Evolutionary conservation across 2,329 filamentous ascomycete species (phyloP).

Genomic region (Sporothrix variecibatus): DNA sequence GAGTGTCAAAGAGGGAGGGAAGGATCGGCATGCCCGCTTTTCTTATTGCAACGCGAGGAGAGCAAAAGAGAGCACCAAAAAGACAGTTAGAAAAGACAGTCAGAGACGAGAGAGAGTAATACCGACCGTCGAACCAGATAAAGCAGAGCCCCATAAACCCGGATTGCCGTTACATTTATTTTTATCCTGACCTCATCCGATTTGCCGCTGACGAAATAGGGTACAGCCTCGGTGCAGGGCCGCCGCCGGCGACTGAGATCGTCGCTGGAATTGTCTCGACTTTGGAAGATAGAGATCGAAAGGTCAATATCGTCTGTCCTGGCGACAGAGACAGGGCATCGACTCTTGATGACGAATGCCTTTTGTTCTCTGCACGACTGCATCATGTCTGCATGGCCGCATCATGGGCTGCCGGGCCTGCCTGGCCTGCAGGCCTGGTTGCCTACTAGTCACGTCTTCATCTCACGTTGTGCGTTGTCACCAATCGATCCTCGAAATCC

Average conservation of each 20-base stretch:
- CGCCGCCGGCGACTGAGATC: neutral
- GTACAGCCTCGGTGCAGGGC: constrained; percentile 3
- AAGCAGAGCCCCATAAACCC: neutral
- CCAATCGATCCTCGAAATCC: neutral
- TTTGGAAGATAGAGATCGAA: neutral
- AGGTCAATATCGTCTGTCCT: neutral
- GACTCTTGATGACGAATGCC: neutral
- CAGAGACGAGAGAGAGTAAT: neutral
- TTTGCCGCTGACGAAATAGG: constrained; percentile 20
- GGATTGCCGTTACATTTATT: constrained; percentile 19
- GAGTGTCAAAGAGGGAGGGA: neutral
- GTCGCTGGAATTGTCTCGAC: neutral
- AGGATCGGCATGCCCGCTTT: neutral
- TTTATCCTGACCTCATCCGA: constrained; percentile 13
- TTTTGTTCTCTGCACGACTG: neutral
- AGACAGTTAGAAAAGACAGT: neutral
- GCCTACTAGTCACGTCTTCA: neutral
- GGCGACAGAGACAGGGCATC: neutral
- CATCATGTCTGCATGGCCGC: neutral
- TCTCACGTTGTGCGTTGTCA: constrained; percentile 4
- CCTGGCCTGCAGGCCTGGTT: neutral
- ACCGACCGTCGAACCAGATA: neutral
- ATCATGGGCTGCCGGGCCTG: neutral
- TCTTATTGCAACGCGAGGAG: neutral
- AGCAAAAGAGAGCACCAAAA: neutral